Evolutionary conservation across 306 rosid species (phyloP).

Genomic region (Cyclanthera cordifolia): DNA sequence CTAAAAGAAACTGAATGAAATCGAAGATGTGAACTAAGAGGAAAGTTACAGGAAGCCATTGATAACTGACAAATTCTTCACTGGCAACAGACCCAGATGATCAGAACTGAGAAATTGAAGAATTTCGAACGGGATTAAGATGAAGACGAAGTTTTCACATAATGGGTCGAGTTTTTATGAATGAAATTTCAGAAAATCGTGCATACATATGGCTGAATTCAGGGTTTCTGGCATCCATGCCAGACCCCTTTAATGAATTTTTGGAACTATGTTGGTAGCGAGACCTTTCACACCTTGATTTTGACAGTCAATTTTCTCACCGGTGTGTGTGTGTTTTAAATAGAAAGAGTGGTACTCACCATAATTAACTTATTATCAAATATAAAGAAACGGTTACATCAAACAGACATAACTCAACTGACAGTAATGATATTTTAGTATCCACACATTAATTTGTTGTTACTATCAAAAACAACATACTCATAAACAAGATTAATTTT

Average conservation of each 20-base stretch:
- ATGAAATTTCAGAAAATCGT: no score
- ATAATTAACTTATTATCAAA: no score
- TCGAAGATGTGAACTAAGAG: conserved; percentile 30
- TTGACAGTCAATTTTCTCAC: neutral
- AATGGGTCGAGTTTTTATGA: neutral
- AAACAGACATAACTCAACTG: no score
- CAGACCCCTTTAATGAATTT: neutral
- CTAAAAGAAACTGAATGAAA: conserved; percentile 25
- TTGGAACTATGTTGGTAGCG: neutral
- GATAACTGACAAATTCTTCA: neutral
- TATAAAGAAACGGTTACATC: no score
- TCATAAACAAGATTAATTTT: no score
- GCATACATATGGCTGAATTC: neutral
- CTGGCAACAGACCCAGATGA: neutral
- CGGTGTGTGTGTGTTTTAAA: no score
- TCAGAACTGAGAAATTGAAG: neutral
- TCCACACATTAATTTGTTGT: no score
- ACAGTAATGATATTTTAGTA: no score
- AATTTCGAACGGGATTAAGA: neutral
- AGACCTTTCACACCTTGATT: neutral
- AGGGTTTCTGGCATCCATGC: neutral
- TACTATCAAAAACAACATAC: no score
- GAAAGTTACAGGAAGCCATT: conserved; percentile 63
- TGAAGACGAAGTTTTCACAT: neutral
- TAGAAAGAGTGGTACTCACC: no score